phyloP scores from a whole-genome alignment of 495 filamentous ascomycete genomes.

The Hypoxylon perforatum region DNA sequence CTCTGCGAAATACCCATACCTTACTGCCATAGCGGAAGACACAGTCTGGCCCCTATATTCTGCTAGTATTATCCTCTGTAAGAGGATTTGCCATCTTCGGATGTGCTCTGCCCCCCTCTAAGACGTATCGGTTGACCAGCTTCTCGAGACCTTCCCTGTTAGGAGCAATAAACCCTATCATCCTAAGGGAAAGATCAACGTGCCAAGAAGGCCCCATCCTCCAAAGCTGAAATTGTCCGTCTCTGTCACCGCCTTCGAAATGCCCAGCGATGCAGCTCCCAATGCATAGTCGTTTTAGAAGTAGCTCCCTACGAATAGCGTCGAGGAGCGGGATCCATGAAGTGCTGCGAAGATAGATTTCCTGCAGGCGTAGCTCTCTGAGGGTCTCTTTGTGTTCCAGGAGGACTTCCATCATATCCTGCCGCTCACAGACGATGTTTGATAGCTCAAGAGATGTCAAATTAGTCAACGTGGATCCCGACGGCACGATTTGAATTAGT shows the following conservation, averaged over 20 bases:
- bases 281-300: conserved; percentile 21
- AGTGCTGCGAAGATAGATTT: conserved; percentile 12
- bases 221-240: background rate
- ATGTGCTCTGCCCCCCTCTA: too few relatives aligned
- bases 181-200: too few relatives aligned
- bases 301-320: conserved; percentile 21
- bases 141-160: too few relatives aligned
- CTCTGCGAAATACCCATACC: too few relatives aligned
- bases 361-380: conserved; percentile 10
- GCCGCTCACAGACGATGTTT: conserved; percentile 11
- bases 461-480: conserved; percentile 16
- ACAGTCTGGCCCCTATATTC: too few relatives aligned
- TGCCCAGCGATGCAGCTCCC: background rate
- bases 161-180: too few relatives aligned
- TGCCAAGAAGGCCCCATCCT: background rate
- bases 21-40: too few relatives aligned
- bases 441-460: conserved; percentile 12
- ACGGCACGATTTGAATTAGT: conserved; percentile 13
- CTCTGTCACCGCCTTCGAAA: background rate
- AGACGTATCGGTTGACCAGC: too few relatives aligned
- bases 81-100: too few relatives aligned
- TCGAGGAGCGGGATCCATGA: conserved; percentile 31
- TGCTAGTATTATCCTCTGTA: too few relatives aligned
- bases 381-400: conserved; percentile 30
- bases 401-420: conserved; percentile 22